Evolutionary conservation across 495 filamentous ascomycete genomes (phyloP), one percentile per base, ranked within the genome.

Genomic region (Xylaria grammica): DNA sequence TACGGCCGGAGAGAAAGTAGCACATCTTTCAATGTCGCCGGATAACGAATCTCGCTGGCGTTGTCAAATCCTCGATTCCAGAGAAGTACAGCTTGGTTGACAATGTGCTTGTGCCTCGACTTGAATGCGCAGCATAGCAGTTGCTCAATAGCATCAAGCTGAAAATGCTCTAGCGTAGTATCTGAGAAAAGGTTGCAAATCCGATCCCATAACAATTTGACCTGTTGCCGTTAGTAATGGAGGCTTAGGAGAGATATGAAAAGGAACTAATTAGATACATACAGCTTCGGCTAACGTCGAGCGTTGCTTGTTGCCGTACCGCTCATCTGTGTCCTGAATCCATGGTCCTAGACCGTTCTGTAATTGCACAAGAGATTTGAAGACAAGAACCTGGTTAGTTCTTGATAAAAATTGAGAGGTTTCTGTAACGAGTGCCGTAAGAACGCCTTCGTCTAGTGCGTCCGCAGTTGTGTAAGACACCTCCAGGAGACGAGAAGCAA

Each of bases 271-370:
- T 17, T 30, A 10, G 53, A 15, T 10, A 78, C 79, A 73, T 74
- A 83, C 81, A 49, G 69, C 65, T 60, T 71, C 66, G 30, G 75
- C 64, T 8, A 73, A 56, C 2, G 68, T 49, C 29, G 65, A 72
- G 19, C 72, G 65, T 30, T 75, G 69, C 34, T 53, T 66, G 36
- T 65, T 76, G 57, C 74, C 63, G 32, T 81, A 72, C 52, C 67
- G 64, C 38, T 75, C 69, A 15, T 76, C 77, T 1, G 67, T 48
- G 66, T 93, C 90, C 56, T 79, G 76, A 34, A 92, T 73, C 89
- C 89, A 93, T 6, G 78, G 63, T 4, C 78, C 68, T 34, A 91
- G 67, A 1, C 87, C 88, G 38, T 79, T 73, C 69, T 92, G 89
- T n/a, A 87, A 69, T 42, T 79, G 80, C 9, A 77, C 69, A n/a